A percentile compares a stretch with the other conserved stretches of the same genome.
These are phyloP conservation scores for Gonapodya prolifera DNA, from an alignment of 192 early-diverging fungal genomes.

Conservation along the genomic window DNA sequence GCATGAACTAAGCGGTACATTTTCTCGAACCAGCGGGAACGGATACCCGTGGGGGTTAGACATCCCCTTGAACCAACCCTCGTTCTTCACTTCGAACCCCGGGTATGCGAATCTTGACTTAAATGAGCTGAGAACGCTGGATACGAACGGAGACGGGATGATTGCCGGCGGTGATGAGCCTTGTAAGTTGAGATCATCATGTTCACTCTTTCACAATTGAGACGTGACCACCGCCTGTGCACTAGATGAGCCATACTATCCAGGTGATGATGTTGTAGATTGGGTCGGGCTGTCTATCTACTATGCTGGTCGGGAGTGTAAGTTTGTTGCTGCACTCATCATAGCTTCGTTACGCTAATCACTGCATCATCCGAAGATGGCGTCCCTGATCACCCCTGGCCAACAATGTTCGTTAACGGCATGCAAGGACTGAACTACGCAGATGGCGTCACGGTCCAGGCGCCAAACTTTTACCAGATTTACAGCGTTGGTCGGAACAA, in stretches of 20 bases:
- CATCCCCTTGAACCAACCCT: background rate
- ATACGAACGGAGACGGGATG: background rate
- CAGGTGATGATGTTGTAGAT: background rate
- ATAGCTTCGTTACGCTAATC: background rate
- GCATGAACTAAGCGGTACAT: no score
- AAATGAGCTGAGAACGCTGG: background rate
- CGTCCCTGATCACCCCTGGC: background rate
- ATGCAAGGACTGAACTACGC: background rate
- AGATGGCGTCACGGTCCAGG: background rate
- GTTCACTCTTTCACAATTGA: no score
- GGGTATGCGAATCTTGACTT: background rate
- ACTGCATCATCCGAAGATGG: background rate
- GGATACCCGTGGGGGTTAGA: background rate
- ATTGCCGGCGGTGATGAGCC: background rate
- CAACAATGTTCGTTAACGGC: background rate
- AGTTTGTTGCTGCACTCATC: background rate
- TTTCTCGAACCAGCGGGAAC: background rate
- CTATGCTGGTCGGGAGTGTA: background rate
- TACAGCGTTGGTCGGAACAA: background rate
- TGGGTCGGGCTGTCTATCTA: background rate
- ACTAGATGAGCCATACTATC: background rate
- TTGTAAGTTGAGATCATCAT: no score
- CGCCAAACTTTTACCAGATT: background rate
- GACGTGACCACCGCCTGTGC: background rate
- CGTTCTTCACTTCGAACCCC: background rate